These are phyloP conservation scores for Gloeopeniophorella convolvens DNA, from an alignment of 768 basidiomycete genomes.

Conservation along the genomic window DNA sequence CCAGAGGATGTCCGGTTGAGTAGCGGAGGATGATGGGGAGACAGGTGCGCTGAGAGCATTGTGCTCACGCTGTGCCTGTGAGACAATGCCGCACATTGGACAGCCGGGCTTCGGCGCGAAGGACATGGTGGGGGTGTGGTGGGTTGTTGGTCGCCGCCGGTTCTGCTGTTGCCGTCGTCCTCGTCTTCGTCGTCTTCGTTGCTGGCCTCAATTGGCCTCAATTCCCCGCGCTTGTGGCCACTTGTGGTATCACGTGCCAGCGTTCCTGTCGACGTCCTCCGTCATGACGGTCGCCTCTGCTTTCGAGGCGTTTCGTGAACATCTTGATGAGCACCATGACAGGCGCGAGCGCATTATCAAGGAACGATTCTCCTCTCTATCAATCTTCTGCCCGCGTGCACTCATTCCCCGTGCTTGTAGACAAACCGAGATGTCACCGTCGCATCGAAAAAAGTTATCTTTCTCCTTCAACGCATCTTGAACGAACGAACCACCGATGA, in stretches of 20 bases:
- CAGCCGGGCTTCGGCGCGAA: slow-evolving; percentile 64
- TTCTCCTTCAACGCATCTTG: slow-evolving; percentile 76
- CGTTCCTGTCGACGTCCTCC: slow-evolving; percentile 9
- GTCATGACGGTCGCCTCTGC: slow-evolving; percentile 24
- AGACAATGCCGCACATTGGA: slow-evolving; percentile 70
- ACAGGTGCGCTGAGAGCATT: slow-evolving; percentile 33
- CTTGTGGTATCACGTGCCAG: slow-evolving; percentile 8
- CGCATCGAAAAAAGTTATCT: slow-evolving; percentile 89
- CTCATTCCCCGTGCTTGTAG: slow-evolving; percentile 31
- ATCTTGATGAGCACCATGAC: slow-evolving; percentile 82
- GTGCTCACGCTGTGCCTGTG: slow-evolving; percentile 42
- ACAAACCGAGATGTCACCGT: slow-evolving; percentile 84
- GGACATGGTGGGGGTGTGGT: slow-evolving; percentile 31
- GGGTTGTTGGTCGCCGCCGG: not conserved
- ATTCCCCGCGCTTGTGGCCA: no score
- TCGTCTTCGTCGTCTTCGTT: not conserved
- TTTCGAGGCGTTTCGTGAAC: slow-evolving; percentile 60
- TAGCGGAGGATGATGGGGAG: slow-evolving; percentile 38
- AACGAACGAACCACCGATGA: slow-evolving; percentile 34
- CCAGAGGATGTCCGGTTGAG: slow-evolving; percentile 62
- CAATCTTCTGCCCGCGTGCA: not conserved
- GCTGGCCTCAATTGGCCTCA: no score
- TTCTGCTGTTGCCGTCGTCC: not conserved
- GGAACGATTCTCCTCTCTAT: slow-evolving; percentile 33
- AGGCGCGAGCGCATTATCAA: slow-evolving; percentile 88